Evolutionary conservation across 805 yeast species (phyloP), one percentile per base, ranked within the genome.

Genomic region (Nakazawaea ishiwadae): DNA sequence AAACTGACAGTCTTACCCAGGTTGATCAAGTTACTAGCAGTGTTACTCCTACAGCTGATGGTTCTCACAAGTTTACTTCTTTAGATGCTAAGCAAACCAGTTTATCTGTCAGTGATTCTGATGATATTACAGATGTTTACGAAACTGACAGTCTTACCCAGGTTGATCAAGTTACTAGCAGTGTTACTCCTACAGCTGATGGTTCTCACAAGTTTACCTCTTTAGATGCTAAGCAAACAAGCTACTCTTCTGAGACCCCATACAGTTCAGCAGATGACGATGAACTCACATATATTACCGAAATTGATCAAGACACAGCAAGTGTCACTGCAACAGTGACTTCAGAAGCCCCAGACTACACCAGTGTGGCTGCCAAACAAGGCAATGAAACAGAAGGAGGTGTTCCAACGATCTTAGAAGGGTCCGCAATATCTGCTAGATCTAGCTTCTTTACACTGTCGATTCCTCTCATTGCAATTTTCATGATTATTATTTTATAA

Each of bases 221-320:
- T 15, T 20, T 32, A 15, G 17, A 10, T 11, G 35, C n/a, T n/a
- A 19, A 19, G n/a, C 26, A 32, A 9, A 32, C 35, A 18, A 20
- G 35, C 16, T 15, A 8, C 16, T n/a, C 20, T 9, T 16, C 37
- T n/a, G n/a, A n/a, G n/a, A n/a, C n/a, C n/a, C n/a, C n/a, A n/a
- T 8, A 21, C 20, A 14, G 11, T 20, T 8, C 3, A 16, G 37
- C 3, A 14, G 29, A 24, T 23, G 37, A 34, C 19, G 27, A 19
- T 20, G 36, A n/a, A 14, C 19, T 17, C 11, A 34, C 37, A 4
- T 34, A 34, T 23, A 29, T 34, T 10, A 34, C 37, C n/a, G 29
- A 21, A 15, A 20, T 11, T 14, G 29, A 34, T n/a, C n/a, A n/a
- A 14, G 7, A 23, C 17, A 10, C 8, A n/a, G 17, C 11, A 15